These are phyloP conservation scores for Willaertia magna DNA, from an alignment of 208 protist genomes.

Conservation along the genomic window DNA sequence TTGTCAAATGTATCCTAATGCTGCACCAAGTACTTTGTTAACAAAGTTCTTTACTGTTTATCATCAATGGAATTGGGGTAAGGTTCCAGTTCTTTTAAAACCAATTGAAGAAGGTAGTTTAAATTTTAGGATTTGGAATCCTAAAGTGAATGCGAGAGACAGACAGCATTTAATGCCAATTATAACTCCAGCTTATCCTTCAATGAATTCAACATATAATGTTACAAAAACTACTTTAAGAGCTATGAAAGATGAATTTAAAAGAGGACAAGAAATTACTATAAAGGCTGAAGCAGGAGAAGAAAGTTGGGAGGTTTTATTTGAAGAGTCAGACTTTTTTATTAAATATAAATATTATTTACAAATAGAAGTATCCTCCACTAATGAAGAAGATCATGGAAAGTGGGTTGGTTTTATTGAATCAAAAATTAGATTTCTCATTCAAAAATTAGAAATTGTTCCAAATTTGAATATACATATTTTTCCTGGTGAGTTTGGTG, in stretches of 20 bases:
- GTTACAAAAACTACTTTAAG: conserved; percentile 79
- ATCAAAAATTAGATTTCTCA: conserved; percentile 34
- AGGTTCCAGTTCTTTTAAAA: not conserved
- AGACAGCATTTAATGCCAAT: conserved; percentile 86
- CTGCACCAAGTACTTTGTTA: conserved; percentile 71
- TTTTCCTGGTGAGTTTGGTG: not conserved
- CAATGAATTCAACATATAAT: conserved; percentile 92
- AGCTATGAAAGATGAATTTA: conserved; percentile 83
- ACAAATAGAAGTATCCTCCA: conserved; percentile 21
- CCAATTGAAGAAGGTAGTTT: not conserved
- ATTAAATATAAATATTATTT: conserved; percentile 31
- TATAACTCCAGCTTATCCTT: conserved; percentile 91
- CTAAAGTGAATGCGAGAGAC: conserved; percentile 22
- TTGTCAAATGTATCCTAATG: conserved; percentile 92
- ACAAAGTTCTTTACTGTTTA: conserved; percentile 81
- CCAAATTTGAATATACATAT: conserved; percentile 14
- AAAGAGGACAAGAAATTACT: conserved; percentile 47
- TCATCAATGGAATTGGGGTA: conserved; percentile 48
- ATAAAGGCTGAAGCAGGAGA: conserved; percentile 17
- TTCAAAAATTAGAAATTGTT: conserved; percentile 28
- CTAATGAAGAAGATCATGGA: conserved; percentile 22
- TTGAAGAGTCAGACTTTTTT: conserved; percentile 42
- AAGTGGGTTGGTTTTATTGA: conserved; percentile 37
- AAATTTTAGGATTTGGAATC: conserved; percentile 40
- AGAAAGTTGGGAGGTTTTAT: conserved; percentile 26